These are phyloP conservation scores for Boletus semigastroideus DNA, from an alignment of 1,284 basidiomycete species.

Conservation along the genomic window DNA sequence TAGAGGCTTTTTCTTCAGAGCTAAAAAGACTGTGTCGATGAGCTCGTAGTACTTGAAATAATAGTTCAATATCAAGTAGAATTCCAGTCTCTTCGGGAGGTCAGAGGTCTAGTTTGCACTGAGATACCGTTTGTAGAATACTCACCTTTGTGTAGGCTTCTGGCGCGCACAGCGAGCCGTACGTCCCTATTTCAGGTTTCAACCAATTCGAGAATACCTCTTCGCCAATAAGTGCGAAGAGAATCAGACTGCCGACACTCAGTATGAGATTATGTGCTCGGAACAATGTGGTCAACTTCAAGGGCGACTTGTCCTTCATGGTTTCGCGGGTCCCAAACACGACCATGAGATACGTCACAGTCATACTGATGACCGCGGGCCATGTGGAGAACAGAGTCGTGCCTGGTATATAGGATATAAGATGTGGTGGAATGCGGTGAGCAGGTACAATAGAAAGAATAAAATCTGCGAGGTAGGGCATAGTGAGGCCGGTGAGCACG, in stretches of 20 bases:
- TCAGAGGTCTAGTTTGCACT: neutral
- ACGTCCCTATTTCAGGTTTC: conserved; percentile 71
- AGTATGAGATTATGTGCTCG: conserved; percentile 89
- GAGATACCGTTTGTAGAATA: conserved; percentile 13
- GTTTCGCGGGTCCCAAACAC: conserved; percentile 84
- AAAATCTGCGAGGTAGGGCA: conserved; percentile 71
- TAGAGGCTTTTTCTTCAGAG: conserved; percentile 94
- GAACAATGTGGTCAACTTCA: conserved; percentile 83
- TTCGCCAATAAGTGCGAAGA: conserved; percentile 84
- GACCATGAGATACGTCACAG: conserved; percentile 79
- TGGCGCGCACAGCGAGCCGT: conserved; percentile 74
- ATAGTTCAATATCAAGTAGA: conserved; percentile 97
- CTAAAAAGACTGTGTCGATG: conserved; percentile 93
- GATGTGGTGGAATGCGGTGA: conserved; percentile 53
- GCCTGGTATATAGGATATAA: conserved; percentile 67
- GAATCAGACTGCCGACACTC: conserved; percentile 74
- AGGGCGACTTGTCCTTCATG: conserved; percentile 76
- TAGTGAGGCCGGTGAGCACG: conserved; percentile 35
- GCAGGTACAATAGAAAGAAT: conserved; percentile 52
- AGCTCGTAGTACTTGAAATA: conserved; percentile 93
- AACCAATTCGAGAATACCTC: conserved; percentile 78
- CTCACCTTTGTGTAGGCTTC: conserved; percentile 81
- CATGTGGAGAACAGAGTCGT: conserved; percentile 78
- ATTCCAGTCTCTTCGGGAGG: conserved; percentile 63
- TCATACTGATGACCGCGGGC: conserved; percentile 64